Evolutionary conservation across 2,329 filamentous ascomycete species (phyloP).

Genomic region (Pyrenophora seminiperda): DNA sequence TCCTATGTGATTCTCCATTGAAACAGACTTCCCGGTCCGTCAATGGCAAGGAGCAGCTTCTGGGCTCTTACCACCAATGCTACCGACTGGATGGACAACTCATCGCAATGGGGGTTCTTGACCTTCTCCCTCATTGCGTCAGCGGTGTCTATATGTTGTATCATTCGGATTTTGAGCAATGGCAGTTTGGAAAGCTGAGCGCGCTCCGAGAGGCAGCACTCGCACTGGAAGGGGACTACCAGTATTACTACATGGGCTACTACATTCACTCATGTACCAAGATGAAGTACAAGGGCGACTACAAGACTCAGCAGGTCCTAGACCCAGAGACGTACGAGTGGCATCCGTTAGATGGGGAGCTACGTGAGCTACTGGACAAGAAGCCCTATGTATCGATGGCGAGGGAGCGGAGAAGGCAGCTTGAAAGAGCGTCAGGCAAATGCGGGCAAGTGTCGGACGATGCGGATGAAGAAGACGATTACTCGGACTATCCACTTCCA

Average conservation of each 20-base stretch:
- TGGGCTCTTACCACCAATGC: constrained; percentile 82
- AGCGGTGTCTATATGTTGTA: constrained; percentile 87
- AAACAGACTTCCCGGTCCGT: constrained; percentile 51
- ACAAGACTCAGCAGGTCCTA: constrained; percentile 73
- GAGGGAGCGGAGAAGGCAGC: constrained; percentile 38
- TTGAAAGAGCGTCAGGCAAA: constrained; percentile 4
- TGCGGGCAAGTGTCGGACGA: not conserved
- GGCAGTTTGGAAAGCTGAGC: constrained; percentile 75
- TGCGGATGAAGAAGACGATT: constrained; percentile 14
- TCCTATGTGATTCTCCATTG: constrained; percentile 75
- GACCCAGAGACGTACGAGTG: constrained; percentile 70
- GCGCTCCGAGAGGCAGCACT: constrained; percentile 75
- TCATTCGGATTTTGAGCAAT: constrained; percentile 72
- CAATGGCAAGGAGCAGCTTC: constrained; percentile 58
- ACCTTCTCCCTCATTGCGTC: constrained; percentile 75
- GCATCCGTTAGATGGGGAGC: constrained; percentile 62
- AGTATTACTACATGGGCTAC: constrained; percentile 82
- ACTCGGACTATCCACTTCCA: constrained; percentile 32
- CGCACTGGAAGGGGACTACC: constrained; percentile 70
- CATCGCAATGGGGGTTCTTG: constrained; percentile 76
- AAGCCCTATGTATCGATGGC: constrained; percentile 60
- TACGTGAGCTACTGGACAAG: constrained; percentile 59
- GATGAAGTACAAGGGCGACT: constrained; percentile 86
- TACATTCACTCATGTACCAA: constrained; percentile 83
- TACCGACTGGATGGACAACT: constrained; percentile 77